Percentiles rank a stretch among this genome's conserved stretches.
phyloP scores from a whole-genome alignment of 305 asterid species.

The Solanum aculeatissimum region DNA sequence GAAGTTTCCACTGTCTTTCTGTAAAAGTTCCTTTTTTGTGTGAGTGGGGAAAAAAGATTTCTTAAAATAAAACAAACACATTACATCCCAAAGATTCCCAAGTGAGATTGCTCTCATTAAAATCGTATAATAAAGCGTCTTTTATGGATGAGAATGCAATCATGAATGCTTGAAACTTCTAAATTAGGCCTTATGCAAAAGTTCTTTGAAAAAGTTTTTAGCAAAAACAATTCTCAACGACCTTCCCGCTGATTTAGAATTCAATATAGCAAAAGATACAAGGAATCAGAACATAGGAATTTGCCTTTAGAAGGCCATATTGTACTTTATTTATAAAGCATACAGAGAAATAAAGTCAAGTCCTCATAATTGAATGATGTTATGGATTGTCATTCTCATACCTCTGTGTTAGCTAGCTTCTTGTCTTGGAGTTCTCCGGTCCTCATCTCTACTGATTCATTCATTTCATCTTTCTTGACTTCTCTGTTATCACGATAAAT shows the following conservation, averaged over 20 bases:
- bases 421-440: not conserved
- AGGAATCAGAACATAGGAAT: not conserved
- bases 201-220: not conserved
- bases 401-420: not conserved
- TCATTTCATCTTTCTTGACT: slow-evolving; percentile 4
- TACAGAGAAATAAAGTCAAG: not conserved
- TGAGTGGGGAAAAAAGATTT: no score
- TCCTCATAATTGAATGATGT: not conserved
- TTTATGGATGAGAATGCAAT: not conserved
- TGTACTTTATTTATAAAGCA: not conserved
- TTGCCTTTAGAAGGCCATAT: not conserved
- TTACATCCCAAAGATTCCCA: not conserved
- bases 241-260: not conserved
- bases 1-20: not conserved
- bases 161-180: not conserved
- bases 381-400: not conserved
- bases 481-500: slow-evolving; percentile 31
- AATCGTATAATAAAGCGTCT: not conserved
- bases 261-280: not conserved
- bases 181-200: not conserved
- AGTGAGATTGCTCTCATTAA: not conserved
- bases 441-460: slow-evolving; percentile 21
- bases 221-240: not conserved
- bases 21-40: no score
- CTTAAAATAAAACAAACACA: not conserved